Conservation (phyloP, 2,329 filamentous ascomycete species). For the Fusarium graminum region DNA sequence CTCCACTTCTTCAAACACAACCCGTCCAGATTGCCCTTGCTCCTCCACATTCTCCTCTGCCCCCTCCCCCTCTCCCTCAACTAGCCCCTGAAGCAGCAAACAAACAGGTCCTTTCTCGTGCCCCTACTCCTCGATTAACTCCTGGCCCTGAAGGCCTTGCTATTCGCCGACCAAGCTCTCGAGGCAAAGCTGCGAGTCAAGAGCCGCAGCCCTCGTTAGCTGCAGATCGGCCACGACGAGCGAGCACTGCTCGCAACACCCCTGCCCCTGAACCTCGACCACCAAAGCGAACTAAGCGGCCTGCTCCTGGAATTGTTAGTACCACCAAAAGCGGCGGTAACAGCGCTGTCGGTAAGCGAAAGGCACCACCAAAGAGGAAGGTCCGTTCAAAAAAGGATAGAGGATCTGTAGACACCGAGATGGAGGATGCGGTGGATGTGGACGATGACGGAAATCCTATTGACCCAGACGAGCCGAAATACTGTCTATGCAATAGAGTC, state of each 20-base stretch:
- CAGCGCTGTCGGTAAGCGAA: conserved; percentile 78
- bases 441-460: conserved; percentile 78
- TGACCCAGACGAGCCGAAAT: conserved; percentile 80
- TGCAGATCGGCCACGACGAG: conserved; percentile 66
- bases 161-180: conserved; percentile 63
- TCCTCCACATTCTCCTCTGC: conserved; percentile 19
- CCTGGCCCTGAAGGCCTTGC: conserved; percentile 53
- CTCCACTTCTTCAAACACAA: conserved; percentile 42
- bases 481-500: conserved; percentile 83
- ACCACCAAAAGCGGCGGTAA: conserved; percentile 71
- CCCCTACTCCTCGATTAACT: conserved; percentile 53
- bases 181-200: conserved; percentile 66
- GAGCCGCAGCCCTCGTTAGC: conserved; percentile 64
- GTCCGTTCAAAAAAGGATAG: conserved; percentile 64
- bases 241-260: conserved; percentile 70
- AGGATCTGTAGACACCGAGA: conserved; percentile 59
- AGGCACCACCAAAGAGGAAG: conserved; percentile 77
- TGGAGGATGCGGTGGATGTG: conserved; percentile 74
- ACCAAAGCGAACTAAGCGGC: conserved; percentile 74
- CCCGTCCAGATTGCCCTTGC: conserved; percentile 15
- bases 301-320: conserved; percentile 79
- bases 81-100: conserved; percentile 41
- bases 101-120: conserved; percentile 52
- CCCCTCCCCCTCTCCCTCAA: conserved; percentile 26
- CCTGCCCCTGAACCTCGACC: conserved; percentile 65